Base-by-base conservation (phyloP, 495 filamentous ascomycete species). In the Talaromyces wortmannii region DNA sequence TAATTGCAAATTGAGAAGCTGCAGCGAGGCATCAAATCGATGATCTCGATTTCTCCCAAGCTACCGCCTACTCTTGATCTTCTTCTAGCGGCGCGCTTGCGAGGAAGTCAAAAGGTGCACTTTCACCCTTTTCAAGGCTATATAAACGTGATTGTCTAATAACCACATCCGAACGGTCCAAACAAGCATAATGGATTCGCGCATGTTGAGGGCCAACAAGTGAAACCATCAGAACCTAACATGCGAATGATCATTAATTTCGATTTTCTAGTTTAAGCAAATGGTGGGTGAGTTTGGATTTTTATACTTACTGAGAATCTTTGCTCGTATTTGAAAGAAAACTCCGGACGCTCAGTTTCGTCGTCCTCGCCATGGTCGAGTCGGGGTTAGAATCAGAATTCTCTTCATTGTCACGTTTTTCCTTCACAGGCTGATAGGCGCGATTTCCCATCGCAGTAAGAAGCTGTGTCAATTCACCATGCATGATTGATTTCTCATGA, bases 131-230 rank as follows among this genome's bases (percentile, higher is more conserved):
- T 12, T 53, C 52, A 46, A 53, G 45, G 29, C 52, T 46, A 13
- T 30, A 53, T 23, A 53, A 16, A 12, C 0, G 2, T 10, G 45
- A 59, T 16, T 60, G 58, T 31, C 54, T 32, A 29, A 58, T 49
- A 29, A 57, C 44, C 54, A 60, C 8, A 2, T 42, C 33, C 5
- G n/a, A 16, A 11, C 43, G 47, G 44, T 60, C 49, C 58, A 60
- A 57, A 13, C 42, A 53, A 29, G 48, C 55, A 54, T 60, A 57
- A 5, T 48, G 32, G 8, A 60, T 53, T 15, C 58, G 31, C 17
- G 48, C 58, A 55, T 60, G 58, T 15, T 52, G 55, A 15, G 55
- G 50, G 11, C 32, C 50, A 12, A 60, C 31, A 30, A 36, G 50
- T 6, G 52, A 53, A 31, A 53, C 15, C 40, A 53, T 46, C 11